Evolutionary conservation across 208 protist genomes (phyloP), one percentile per base, ranked within the genome.

Genomic region (Hexamita inflata): DNA sequence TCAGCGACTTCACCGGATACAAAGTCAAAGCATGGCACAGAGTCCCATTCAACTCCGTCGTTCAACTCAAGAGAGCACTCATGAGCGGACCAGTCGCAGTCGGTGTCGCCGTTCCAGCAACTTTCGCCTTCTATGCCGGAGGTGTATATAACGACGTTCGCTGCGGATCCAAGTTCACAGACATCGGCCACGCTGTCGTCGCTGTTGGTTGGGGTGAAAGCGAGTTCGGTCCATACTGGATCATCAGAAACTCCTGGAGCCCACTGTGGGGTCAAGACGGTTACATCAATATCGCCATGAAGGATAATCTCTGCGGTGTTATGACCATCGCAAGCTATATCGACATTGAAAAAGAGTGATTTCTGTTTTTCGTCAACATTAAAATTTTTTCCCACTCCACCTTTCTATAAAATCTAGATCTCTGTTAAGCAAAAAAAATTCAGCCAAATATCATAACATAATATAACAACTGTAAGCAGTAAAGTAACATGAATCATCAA

Each of bases 251-350:
- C n/a, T 49, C 34, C 4, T 70, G 64, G 64, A 42, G 30, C 38
- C 11, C 11, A 19, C 15, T 32, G 2, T 70, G 64, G 64, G 64
- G 64, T 29, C 4, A 45, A 11, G 64, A 70, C 28, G 64, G 64
- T 2, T 70, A 70, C n/a, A 70, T 70, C 15, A 59, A 59, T 41
- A 4, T 75, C 11, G 11, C 41, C 13, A 75, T 38, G 15, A 13
- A 40, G 15, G 9, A 60, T 30, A 64, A 75, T 41, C 9, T 65
- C 13, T 75, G 70, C 41, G 70, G 70, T 15, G 64, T 70, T 45
- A 19, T 70, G 24, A n/a, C n/a, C n/a, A n/a, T n/a, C n/a, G n/a
- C n/a, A n/a, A n/a, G n/a, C n/a, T n/a, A n/a, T n/a, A n/a, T n/a
- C n/a, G n/a, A n/a, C n/a, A n/a, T n/a, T n/a, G n/a, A n/a, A n/a